phyloP scores from a whole-genome alignment of 148 eudicot species.

The Rhododendron ferrugineum region DNA sequence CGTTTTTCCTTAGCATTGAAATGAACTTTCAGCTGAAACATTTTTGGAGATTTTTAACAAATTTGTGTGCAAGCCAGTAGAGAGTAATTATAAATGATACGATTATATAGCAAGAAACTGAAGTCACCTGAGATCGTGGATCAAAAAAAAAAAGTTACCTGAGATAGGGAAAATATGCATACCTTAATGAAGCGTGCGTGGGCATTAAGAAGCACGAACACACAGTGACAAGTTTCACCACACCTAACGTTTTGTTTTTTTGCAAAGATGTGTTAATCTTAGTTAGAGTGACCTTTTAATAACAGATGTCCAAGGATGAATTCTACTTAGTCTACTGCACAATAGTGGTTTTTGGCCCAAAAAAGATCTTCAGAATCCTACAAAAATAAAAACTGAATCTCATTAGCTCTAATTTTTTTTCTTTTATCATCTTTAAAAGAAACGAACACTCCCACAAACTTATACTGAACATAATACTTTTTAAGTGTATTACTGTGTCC shows the following conservation, averaged over 20 bases:
- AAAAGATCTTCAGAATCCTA: not conserved
- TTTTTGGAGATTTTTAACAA: too few species aligned
- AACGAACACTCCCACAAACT: not conserved
- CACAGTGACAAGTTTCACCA: not conserved
- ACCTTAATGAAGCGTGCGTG: not conserved
- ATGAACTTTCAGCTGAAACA: not conserved
- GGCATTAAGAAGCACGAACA: not conserved
- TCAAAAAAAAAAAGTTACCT: not conserved
- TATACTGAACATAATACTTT: too few species aligned
- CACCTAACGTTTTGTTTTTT: not conserved
- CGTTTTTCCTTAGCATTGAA: not conserved
- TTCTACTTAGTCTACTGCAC: not conserved
- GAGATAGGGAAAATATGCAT: not conserved
- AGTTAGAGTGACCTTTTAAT: not conserved
- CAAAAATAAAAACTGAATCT: not conserved
- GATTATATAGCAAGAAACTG: not conserved
- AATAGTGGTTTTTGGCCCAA: not conserved
- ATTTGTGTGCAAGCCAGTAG: too few species aligned
- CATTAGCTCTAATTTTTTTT: not conserved
- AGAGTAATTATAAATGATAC: not conserved
- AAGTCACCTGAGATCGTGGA: not conserved
- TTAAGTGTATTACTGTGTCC: too few species aligned
- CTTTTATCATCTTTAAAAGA: not conserved
- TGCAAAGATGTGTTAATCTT: not conserved
- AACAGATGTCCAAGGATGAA: not conserved